Percentiles rank a stretch among this genome's conserved stretches.
Evolutionary conservation across 176 grass and related monocot genomes (phyloP).

Genomic region (Hordeum vulgare): DNA sequence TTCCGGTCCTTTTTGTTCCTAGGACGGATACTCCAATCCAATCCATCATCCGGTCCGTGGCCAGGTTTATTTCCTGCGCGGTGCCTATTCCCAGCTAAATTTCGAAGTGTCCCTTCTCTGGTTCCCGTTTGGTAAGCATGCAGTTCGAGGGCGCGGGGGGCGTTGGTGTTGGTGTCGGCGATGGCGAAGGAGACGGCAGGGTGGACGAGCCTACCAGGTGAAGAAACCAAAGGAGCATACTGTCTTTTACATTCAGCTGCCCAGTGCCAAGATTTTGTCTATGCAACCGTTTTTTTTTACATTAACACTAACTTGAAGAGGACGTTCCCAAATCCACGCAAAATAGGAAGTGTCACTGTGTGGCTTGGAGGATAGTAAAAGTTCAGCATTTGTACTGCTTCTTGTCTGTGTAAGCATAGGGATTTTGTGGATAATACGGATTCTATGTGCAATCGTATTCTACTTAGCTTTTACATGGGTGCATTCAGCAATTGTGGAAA

Average conservation of each 20-base stretch:
- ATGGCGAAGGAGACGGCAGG: slow-evolving; percentile 27
- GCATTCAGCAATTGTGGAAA: neutral
- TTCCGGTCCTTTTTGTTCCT: neutral
- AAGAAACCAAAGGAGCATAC: neutral
- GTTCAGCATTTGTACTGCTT: neutral
- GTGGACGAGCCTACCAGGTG: slow-evolving; percentile 51
- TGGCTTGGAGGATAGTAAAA: neutral
- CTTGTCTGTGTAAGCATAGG: neutral
- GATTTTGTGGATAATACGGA: neutral
- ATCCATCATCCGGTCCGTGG: neutral
- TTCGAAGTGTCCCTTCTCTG: neutral
- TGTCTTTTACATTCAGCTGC: neutral
- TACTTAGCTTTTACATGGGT: neutral
- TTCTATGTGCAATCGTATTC: neutral
- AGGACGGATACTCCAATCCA: neutral
- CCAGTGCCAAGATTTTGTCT: neutral
- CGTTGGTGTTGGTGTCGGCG: neutral
- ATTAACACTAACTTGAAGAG: neutral
- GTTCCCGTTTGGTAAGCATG: slow-evolving; percentile 19
- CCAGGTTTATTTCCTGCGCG: neutral
- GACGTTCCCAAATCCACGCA: neutral
- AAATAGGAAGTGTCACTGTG: neutral
- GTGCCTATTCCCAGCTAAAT: neutral
- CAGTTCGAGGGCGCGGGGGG: slow-evolving; percentile 44
- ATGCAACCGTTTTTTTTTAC: neutral